Conservation (phyloP, 495 filamentous ascomycete species). For the Podospora pseudocomata region DNA sequence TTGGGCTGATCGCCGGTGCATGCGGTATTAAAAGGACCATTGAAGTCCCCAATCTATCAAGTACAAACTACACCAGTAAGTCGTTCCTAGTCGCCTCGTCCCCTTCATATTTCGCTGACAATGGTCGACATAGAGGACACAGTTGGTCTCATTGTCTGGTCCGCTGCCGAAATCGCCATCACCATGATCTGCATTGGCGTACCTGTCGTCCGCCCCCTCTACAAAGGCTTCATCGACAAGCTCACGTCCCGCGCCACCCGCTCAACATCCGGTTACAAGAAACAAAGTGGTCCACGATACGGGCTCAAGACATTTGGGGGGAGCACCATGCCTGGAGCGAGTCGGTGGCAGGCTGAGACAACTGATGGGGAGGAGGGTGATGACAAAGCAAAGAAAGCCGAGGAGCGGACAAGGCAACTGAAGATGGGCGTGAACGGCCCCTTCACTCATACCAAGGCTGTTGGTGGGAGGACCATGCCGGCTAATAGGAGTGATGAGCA, state of each 20-base stretch:
- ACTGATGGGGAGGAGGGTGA: background rate
- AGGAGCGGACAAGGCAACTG: background rate
- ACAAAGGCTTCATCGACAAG: constrained; percentile 6
- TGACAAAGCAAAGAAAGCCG: background rate
- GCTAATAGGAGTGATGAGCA: constrained; percentile 9
- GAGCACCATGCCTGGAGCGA: background rate
- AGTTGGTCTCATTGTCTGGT: constrained; percentile 24
- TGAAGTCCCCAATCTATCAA: background rate
- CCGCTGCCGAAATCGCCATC: constrained; percentile 23
- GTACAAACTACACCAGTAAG: background rate
- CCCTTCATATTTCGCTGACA: background rate
- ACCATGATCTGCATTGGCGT: constrained; percentile 26
- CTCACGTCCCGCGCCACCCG: constrained; percentile 10
- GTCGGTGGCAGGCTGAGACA: background rate
- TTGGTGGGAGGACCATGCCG: background rate
- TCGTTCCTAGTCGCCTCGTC: background rate
- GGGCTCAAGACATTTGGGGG: background rate
- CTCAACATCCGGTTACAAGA: constrained; percentile 8
- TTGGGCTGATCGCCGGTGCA: background rate
- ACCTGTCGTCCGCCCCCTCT: constrained; percentile 14
- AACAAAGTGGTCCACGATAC: background rate
- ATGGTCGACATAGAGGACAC: constrained; percentile 22
- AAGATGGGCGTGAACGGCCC: background rate
- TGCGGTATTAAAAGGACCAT: background rate
- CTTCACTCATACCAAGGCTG: background rate